Conservation (phyloP, 2,329 filamentous ascomycete species). For the Gremmenia infestans region DNA sequence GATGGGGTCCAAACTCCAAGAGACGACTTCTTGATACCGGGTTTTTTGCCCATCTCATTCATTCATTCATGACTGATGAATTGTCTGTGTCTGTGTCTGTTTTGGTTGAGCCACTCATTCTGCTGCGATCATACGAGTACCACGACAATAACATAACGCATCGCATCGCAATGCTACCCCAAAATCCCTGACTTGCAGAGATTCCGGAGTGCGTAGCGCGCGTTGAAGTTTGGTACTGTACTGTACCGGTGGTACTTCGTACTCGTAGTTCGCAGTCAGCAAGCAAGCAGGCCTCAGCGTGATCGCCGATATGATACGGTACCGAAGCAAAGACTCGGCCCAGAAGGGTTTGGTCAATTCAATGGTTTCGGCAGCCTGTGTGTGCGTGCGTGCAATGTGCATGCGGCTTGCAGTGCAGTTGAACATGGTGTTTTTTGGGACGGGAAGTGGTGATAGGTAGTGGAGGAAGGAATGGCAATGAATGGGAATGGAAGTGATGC, state of each 20-base stretch:
- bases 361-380: constrained; percentile 1
- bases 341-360: constrained; percentile 9
- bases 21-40: not conserved
- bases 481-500: not conserved
- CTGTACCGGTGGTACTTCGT: too few species aligned
- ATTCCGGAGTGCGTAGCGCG: not conserved
- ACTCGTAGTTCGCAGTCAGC: not conserved
- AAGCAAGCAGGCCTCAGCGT: not conserved
- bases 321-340: constrained; percentile 10
- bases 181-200: not conserved
- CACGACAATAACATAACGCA: not conserved
- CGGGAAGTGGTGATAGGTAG: not conserved
- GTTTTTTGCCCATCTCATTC: not conserved
- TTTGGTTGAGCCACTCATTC: not conserved
- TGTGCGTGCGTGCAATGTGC: constrained; percentile 3
- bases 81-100: not conserved
- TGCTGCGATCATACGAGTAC: not conserved
- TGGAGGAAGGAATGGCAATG: constrained; percentile 7
- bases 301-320: constrained; percentile 9
- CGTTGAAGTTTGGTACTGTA: not conserved
- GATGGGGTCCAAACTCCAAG: not conserved
- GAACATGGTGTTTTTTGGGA: not conserved
- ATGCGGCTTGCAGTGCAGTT: not conserved
- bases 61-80: not conserved
- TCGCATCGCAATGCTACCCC: not conserved